Evolutionary conservation across 805 yeast genomes (phyloP).

Genomic region (Candida dajiaensis): DNA sequence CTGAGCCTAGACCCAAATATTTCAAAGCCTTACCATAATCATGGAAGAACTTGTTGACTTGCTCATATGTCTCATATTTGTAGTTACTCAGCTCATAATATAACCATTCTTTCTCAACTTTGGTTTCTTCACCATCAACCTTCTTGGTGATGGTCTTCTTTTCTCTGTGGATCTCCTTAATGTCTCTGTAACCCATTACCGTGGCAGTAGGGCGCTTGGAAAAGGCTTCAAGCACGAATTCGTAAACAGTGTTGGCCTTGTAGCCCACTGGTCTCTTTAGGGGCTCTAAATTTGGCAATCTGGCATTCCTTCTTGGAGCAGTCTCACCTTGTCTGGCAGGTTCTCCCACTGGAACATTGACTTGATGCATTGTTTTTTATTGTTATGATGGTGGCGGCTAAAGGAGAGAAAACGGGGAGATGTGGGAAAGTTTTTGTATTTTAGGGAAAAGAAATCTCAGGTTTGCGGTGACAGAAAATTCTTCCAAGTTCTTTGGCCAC

Average conservation of each 20-base stretch:
- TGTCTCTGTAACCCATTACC: conserved; percentile 76
- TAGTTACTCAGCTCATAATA: conserved; percentile 77
- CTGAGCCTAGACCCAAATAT: conserved; percentile 64
- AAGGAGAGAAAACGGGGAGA: background rate
- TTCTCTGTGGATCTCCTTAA: conserved; percentile 70
- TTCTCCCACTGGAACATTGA: conserved; percentile 59
- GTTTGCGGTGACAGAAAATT: background rate
- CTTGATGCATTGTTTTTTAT: conserved; percentile 15
- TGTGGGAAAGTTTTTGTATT: background rate
- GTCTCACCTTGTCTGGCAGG: conserved; percentile 66
- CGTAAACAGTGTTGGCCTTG: conserved; percentile 64
- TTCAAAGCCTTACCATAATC: conserved; percentile 71
- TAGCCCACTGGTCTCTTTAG: conserved; percentile 58
- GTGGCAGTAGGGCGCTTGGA: conserved; percentile 45
- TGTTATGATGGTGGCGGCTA: background rate
- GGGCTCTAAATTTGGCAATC: conserved; percentile 39
- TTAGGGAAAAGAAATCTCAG: background rate
- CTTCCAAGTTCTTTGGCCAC: background rate
- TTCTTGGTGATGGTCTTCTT: conserved; percentile 65
- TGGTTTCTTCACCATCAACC: conserved; percentile 67
- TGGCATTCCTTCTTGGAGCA: conserved; percentile 68
- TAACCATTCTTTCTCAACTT: conserved; percentile 82
- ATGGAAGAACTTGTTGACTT: conserved; percentile 45
- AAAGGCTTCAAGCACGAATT: conserved; percentile 58
- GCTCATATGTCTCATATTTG: conserved; percentile 54